Percentiles rank a stretch among this genome's conserved stretches.
Evolutionary conservation across 495 filamentous ascomycete genomes (phyloP).

Genomic region (Lepraria neglecta): DNA sequence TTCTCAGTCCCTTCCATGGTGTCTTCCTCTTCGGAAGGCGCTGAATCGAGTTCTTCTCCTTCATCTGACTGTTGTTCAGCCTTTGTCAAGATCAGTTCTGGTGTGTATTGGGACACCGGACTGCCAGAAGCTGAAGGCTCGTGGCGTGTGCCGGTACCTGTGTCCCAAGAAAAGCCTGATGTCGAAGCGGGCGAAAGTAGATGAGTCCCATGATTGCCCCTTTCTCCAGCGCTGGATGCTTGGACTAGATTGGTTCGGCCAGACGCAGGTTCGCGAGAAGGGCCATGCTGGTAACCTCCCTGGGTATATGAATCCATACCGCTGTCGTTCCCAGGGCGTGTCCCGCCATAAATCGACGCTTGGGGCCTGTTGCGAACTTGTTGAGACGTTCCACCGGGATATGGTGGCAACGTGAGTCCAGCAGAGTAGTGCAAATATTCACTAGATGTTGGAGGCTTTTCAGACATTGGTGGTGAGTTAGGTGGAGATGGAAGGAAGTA

Average conservation of each 20-base stretch:
- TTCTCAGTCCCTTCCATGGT: slow-evolving; percentile 50
- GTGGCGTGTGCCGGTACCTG: background rate
- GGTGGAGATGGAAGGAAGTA: slow-evolving; percentile 9
- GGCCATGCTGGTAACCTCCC: slow-evolving; percentile 8
- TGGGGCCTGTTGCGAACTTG: background rate
- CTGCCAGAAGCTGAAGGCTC: background rate
- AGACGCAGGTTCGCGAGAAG: slow-evolving; percentile 2
- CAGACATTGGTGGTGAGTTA: background rate
- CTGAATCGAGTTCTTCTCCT: slow-evolving; percentile 37
- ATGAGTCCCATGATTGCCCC: background rate
- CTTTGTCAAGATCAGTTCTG: slow-evolving; percentile 25
- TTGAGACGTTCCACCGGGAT: background rate
- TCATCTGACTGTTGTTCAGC: slow-evolving; percentile 29
- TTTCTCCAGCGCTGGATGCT: background rate
- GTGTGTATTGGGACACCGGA: background rate
- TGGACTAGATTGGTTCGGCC: background rate
- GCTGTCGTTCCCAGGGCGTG: background rate
- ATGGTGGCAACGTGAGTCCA: background rate
- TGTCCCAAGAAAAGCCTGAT: background rate
- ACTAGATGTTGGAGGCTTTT: background rate
- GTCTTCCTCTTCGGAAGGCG: slow-evolving; percentile 44
- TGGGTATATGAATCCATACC: slow-evolving; percentile 7
- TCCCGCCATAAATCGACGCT: background rate
- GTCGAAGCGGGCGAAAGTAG: background rate
- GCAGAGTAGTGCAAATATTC: background rate